Percentiles rank a stretch among this genome's conserved stretches.
phyloP scores from a whole-genome alignment of 768 basidiomycete genomes.

The Mrakia blollopis region DNA sequence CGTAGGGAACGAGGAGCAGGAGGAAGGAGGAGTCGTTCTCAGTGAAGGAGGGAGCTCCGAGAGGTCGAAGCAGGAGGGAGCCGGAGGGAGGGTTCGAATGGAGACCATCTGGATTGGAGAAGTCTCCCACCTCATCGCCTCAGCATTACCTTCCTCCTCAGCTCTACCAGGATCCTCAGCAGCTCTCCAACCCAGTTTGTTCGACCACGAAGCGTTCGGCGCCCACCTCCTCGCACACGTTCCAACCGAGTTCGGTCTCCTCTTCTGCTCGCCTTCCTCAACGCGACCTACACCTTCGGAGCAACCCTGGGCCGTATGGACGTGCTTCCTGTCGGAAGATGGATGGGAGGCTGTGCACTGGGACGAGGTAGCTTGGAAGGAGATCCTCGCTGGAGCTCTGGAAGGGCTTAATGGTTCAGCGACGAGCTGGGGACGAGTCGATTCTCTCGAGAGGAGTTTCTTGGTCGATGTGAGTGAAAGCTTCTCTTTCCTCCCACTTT shows the following conservation, averaged over 20 bases:
- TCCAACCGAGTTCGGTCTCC: not conserved
- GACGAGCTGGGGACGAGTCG: slow-evolving; percentile 14
- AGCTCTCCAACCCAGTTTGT: not conserved
- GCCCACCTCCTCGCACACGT: not conserved
- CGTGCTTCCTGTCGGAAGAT: slow-evolving; percentile 9
- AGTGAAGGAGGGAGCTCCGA: not conserved
- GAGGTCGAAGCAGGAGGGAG: not conserved
- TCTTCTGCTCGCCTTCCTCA: slow-evolving; percentile 9
- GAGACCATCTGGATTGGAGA: slow-evolving; percentile 30
- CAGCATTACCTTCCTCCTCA: not conserved
- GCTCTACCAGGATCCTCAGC: not conserved
- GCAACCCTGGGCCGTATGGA: slow-evolving; percentile 9
- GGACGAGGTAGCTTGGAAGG: slow-evolving; percentile 13
- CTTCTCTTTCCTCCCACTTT: not conserved
- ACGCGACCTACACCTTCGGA: not conserved
- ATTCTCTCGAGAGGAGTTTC: not conserved
- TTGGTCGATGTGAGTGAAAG: slow-evolving; percentile 9
- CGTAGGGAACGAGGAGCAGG: not conserved
- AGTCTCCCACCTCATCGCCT: not conserved
- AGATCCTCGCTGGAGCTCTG: not conserved
- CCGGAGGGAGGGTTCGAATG: not conserved
- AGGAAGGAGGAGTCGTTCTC: not conserved
- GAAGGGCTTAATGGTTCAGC: not conserved
- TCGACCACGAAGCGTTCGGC: not conserved
- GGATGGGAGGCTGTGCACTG: not conserved